Evolutionary conservation across 805 yeast genomes (phyloP), one percentile per base, ranked within the genome.

Genomic region (Yamadazyma laniorum): DNA sequence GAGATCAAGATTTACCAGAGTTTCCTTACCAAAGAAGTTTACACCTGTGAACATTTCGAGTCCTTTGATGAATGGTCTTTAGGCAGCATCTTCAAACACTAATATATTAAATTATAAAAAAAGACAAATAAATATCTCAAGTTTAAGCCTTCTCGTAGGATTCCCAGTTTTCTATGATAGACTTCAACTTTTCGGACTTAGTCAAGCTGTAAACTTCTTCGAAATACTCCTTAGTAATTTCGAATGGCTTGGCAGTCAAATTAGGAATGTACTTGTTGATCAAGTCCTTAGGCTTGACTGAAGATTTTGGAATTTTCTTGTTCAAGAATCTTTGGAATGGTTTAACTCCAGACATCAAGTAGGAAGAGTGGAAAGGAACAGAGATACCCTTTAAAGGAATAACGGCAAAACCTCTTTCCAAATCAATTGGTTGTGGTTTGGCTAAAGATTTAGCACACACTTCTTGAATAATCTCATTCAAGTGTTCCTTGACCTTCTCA

Each of bases 281-380:
- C 70, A 93, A 77, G 65, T 88, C 87, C 45, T 93, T 84, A 44
- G 96, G 95, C 73, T 91, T 91, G 50, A 93, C 93, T 34, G 96
- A 95, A 55, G 88, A 85, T 72, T 85, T 87, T 48, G 95, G 84
- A 58, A 93, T 85, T 79, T 93, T 91, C 84, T 89, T 93, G 63
- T 82, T 82, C 73, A 93, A 77, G 83, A 93, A 93, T 71, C 89
- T 86, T 77, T 91, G 90, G 87, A 93, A 93, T 56, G 99, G 99
- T 70, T 90, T 91, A 44, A 93, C 99, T 70, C 99, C 99, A 41
- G 93, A 86, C 77, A 91, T 85, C 72, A 93, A 77, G 73, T 95
- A 93, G n/a, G 96, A 83, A 19, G 97, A 89, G 72, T 93, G 99
- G 97, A 93, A 93, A 47, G 99, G 99, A 61, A 93, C 99, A n/a